phyloP scores from a whole-genome alignment of 768 basidiomycete genomes.

The Multifurca ochricompacta region DNA sequence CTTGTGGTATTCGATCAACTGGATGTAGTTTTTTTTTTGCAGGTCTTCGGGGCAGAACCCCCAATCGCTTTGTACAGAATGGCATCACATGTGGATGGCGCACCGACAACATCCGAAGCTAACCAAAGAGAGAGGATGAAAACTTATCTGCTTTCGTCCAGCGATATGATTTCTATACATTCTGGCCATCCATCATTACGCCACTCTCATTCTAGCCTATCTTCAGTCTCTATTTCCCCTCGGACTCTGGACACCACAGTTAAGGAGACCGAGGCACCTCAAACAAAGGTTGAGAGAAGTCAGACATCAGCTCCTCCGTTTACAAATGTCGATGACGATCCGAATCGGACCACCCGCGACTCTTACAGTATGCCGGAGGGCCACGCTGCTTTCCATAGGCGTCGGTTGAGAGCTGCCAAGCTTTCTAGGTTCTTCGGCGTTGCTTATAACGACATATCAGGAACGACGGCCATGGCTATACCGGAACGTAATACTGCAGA shows the following conservation, averaged over 20 bases:
- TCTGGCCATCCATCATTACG: background rate
- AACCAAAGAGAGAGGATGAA: slow-evolving; percentile 23
- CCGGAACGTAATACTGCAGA: background rate
- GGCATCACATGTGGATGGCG: slow-evolving; percentile 22
- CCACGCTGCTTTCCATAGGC: slow-evolving; percentile 24
- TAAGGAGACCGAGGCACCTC: background rate
- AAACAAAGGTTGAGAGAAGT: background rate
- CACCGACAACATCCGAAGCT: background rate
- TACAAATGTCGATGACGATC: background rate
- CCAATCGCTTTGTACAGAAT: slow-evolving; percentile 36
- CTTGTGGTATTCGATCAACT: background rate
- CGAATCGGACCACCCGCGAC: background rate
- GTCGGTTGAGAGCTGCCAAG: slow-evolving; percentile 45
- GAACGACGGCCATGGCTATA: background rate
- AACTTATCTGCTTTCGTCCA: slow-evolving; percentile 16
- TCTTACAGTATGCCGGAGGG: background rate
- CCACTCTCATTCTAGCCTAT: slow-evolving; percentile 9
- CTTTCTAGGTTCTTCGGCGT: slow-evolving; percentile 53
- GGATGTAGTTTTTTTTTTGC: background rate
- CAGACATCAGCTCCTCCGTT: background rate
- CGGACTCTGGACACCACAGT: background rate
- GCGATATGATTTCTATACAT: background rate
- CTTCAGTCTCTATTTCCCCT: slow-evolving; percentile 9
- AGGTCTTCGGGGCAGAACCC: slow-evolving; percentile 47
- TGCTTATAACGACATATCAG: slow-evolving; percentile 37